Evolutionary conservation across 2,329 filamentous ascomycete species (phyloP).

Genomic region (Fragosphaeria purpurea): DNA sequence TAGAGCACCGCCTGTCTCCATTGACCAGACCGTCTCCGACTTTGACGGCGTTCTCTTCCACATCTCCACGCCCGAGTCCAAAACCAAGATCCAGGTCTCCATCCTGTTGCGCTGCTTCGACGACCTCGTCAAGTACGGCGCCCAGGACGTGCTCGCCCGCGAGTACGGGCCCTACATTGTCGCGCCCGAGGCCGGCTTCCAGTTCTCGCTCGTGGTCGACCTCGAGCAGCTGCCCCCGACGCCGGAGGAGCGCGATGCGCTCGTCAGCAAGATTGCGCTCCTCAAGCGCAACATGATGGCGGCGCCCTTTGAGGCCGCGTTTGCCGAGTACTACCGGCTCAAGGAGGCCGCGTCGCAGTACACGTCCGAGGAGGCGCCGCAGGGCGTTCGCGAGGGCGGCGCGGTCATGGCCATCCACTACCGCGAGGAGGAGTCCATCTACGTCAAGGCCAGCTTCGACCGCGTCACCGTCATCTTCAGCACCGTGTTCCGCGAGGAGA

Average conservation of each 20-base stretch:
- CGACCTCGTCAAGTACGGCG: conserved; percentile 88
- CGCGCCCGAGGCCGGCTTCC: conserved; percentile 77
- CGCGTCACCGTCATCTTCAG: conserved; percentile 98
- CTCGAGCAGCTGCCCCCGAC: conserved; percentile 75
- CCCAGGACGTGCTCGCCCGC: conserved; percentile 78
- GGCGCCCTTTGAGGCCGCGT: conserved; percentile 93
- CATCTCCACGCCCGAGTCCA: conserved; percentile 88
- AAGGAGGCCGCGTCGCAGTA: conserved; percentile 85
- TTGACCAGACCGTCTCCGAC: conserved; percentile 97
- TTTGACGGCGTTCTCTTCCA: conserved; percentile 99
- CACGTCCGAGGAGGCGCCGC: conserved; percentile 85
- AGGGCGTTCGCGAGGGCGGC: conserved; percentile 80
- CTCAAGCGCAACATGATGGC: conserved; percentile 99
- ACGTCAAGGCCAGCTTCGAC: conserved; percentile 93
- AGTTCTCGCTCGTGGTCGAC: conserved; percentile 90
- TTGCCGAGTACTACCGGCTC: conserved; percentile 80
- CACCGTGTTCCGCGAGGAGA: conserved; percentile 96
- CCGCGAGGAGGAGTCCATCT: conserved; percentile 96
- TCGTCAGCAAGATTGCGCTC: conserved; percentile 78
- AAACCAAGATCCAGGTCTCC: conserved; percentile 89
- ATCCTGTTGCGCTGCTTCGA: conserved; percentile 91
- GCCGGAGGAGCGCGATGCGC: conserved; percentile 70
- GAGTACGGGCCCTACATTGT: conserved; percentile 94
- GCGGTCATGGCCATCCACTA: conserved; percentile 96
- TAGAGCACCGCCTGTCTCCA: conserved; percentile 74